These are phyloP conservation scores for Lactarius hatsudake DNA, from an alignment of 768 basidiomycete genomes.

Conservation along the genomic window DNA sequence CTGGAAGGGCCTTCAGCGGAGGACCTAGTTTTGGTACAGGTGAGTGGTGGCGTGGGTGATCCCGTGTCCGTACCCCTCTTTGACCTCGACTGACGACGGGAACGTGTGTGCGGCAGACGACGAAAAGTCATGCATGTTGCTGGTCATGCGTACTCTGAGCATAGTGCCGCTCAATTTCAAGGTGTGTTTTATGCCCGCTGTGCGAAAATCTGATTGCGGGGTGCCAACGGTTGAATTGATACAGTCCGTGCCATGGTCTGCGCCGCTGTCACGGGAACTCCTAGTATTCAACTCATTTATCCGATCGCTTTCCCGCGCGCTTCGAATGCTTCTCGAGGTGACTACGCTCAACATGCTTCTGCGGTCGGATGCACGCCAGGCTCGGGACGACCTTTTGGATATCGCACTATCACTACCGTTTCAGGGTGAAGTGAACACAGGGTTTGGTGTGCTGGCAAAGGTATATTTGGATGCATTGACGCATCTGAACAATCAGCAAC, in stretches of 20 bases:
- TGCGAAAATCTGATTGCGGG: slow-evolving; percentile 8
- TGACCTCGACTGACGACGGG: slow-evolving; percentile 21
- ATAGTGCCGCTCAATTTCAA: slow-evolving; percentile 95
- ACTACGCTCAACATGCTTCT: slow-evolving; percentile 91
- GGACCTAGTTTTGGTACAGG: slow-evolving; percentile 94
- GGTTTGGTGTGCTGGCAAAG: slow-evolving; percentile 96
- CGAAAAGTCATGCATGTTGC: slow-evolving; percentile 89
- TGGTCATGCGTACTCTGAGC: slow-evolving; percentile 95
- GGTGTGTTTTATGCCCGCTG: slow-evolving; percentile 44
- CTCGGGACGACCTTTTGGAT: slow-evolving; percentile 89
- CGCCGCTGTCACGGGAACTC: slow-evolving; percentile 93
- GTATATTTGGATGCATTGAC: slow-evolving; percentile 93
- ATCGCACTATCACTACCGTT: slow-evolving; percentile 91
- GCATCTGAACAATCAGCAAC: slow-evolving; percentile 75
- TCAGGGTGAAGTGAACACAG: slow-evolving; percentile 95
- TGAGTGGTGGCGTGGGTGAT: slow-evolving; percentile 38
- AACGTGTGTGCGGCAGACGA: slow-evolving; percentile 54
- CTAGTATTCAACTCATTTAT: slow-evolving; percentile 99
- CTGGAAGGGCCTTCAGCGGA: slow-evolving; percentile 82
- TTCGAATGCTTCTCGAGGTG: slow-evolving; percentile 88
- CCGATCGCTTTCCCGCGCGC: slow-evolving; percentile 83
- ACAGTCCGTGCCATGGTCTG: slow-evolving; percentile 89
- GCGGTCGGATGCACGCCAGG: slow-evolving; percentile 79
- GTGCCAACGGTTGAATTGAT: slow-evolving; percentile 12
- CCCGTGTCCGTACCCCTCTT: slow-evolving; percentile 29